Evolutionary conservation across 495 filamentous ascomycete genomes (phyloP).

Genomic region (Diplogelasinospora grovesii): DNA sequence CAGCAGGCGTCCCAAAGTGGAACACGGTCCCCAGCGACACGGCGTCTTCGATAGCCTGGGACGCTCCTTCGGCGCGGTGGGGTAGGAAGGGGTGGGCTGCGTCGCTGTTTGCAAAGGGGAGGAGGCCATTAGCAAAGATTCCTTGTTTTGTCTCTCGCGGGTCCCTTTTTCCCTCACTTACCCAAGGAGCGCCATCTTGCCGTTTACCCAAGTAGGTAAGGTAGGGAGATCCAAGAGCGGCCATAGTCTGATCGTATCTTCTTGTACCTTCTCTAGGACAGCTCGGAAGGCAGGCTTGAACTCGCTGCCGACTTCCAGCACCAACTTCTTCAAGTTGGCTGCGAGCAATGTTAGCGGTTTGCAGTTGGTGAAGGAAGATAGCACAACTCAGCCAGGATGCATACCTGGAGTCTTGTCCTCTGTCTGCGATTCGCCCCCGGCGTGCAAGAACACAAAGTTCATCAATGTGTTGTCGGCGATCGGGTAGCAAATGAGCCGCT

Average conservation of each 20-base stretch:
- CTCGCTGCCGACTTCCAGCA: not conserved
- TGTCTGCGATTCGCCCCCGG: not conserved
- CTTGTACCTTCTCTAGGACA: not conserved
- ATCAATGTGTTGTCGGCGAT: not conserved
- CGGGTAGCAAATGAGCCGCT: constrained; percentile 1
- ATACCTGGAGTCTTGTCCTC: not conserved
- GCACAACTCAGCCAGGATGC: not conserved
- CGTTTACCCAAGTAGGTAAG: not conserved
- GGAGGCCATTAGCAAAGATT: too few relatives aligned
- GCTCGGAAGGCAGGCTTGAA: constrained; percentile 1
- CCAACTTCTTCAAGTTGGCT: constrained; percentile 1
- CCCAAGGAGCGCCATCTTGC: constrained; percentile 3
- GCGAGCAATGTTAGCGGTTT: too few relatives aligned
- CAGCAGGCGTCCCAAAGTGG: constrained; percentile 2
- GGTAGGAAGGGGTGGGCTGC: constrained; percentile 13
- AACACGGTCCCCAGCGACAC: constrained; percentile 10
- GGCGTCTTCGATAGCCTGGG: constrained; percentile 14
- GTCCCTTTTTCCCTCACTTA: not conserved
- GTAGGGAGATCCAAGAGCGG: not conserved
- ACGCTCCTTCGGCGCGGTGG: constrained; percentile 11
- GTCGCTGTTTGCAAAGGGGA: constrained; percentile 1
- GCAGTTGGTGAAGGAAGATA: too few relatives aligned
- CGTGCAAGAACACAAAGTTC: constrained; percentile 2
- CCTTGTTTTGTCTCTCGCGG: too few relatives aligned
- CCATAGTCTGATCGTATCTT: not conserved